Evolutionary conservation across 352 stramenopile genomes (phyloP).

Genomic region (Globisporangium ultimum): DNA sequence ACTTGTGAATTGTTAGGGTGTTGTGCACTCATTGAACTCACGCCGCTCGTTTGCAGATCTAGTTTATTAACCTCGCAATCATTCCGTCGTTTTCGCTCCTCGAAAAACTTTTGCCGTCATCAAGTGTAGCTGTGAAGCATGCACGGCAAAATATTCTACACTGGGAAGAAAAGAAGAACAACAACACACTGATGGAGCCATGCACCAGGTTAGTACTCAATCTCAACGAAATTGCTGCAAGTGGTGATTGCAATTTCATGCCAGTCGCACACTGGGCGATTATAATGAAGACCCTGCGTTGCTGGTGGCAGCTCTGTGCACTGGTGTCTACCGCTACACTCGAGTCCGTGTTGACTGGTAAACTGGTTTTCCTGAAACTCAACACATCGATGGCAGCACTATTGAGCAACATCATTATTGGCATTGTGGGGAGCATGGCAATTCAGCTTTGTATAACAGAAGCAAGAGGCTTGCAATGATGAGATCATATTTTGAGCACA

Average conservation of each 20-base stretch:
- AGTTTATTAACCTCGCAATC: conserved; percentile 25
- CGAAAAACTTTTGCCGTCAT: conserved; percentile 12
- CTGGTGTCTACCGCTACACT: not conserved
- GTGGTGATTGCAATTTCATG: not conserved
- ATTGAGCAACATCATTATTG: not conserved
- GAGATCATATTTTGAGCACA: too few relatives aligned
- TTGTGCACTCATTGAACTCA: not conserved
- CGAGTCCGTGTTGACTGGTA: not conserved
- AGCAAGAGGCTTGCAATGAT: too few relatives aligned
- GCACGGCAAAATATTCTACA: conserved; percentile 13
- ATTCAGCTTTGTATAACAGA: too few relatives aligned
- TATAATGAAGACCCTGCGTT: not conserved
- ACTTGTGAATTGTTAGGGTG: not conserved
- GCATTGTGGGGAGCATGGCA: too few relatives aligned
- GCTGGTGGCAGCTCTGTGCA: not conserved
- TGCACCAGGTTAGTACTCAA: not conserved
- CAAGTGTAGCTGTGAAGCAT: conserved; percentile 9
- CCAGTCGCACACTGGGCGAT: not conserved
- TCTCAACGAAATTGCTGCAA: not conserved
- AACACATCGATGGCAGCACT: not conserved
- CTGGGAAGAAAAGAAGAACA: conserved; percentile 10
- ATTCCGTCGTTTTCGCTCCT: conserved; percentile 24
- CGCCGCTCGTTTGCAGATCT: conserved; percentile 13
- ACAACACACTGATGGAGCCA: too few relatives aligned
- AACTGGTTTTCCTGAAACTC: not conserved